A percentile compares a stretch with the other conserved stretches of the same genome.
Evolutionary conservation across 495 filamentous ascomycete genomes (phyloP).

Genomic region (Pseudomonodictys pantanalensis): DNA sequence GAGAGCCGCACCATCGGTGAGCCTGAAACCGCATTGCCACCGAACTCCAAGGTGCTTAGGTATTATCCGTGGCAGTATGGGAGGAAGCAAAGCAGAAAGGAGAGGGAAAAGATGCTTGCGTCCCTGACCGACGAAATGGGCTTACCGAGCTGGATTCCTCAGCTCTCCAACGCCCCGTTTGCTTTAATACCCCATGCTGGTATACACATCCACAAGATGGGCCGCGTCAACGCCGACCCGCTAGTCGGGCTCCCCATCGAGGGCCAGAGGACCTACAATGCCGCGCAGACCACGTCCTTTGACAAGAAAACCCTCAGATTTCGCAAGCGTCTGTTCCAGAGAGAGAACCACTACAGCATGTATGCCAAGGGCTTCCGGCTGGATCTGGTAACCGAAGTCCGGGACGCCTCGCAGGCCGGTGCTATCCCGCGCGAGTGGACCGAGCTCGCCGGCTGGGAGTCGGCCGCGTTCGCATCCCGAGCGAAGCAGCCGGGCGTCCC

Average conservation of each 20-base stretch:
- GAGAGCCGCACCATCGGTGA: no score
- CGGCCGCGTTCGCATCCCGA: constrained; percentile 25
- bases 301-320: constrained; percentile 38
- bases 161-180: constrained; percentile 14
- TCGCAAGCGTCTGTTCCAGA: constrained; percentile 24
- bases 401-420: constrained; percentile 25
- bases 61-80: no score
- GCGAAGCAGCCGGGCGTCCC: no score
- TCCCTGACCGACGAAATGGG: not conserved
- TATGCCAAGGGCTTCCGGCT: constrained; percentile 42
- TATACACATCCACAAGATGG: constrained; percentile 10
- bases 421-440: constrained; percentile 32
- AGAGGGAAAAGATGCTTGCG: not conserved
- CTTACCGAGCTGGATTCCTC: constrained; percentile 30
- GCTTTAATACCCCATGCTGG: constrained; percentile 13
- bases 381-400: constrained; percentile 34
- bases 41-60: no score
- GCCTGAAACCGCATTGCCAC: no score
- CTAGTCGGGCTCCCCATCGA: constrained; percentile 39
- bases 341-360: constrained; percentile 41
- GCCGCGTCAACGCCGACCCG: constrained; percentile 43
- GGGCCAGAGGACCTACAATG: constrained; percentile 37
- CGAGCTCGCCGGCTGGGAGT: constrained; percentile 26
- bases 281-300: constrained; percentile 33
- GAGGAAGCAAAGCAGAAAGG: no score